These are phyloP conservation scores for Verticillium zaregamsianum DNA, from an alignment of 2,329 filamentous ascomycete genomes.

Conservation along the genomic window DNA sequence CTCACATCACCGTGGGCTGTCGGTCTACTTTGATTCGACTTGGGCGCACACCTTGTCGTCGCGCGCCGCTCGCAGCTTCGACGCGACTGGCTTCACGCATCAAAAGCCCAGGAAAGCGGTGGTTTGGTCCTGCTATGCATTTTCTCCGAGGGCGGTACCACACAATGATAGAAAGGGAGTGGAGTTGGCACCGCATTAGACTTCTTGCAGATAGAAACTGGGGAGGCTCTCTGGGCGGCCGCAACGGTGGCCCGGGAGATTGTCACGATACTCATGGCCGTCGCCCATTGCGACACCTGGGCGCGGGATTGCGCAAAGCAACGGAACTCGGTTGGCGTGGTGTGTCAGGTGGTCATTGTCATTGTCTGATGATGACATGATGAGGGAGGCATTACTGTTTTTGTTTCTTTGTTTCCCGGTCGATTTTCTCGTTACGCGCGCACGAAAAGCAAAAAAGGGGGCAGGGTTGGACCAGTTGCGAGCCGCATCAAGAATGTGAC, in stretches of 20 bases:
- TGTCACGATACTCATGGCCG: conserved; percentile 16
- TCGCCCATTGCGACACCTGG: conserved; percentile 12
- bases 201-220: conserved; percentile 21
- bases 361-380: conserved; percentile 6
- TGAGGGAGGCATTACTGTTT: conserved; percentile 6
- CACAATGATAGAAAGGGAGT: conserved; percentile 19
- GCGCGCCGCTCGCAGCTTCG: background rate
- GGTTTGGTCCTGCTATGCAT: conserved; percentile 16
- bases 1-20: background rate
- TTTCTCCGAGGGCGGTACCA: conserved; percentile 14
- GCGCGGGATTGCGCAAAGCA: background rate
- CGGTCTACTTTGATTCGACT: conserved; percentile 8
- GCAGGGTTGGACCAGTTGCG: background rate
- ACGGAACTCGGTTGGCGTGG: conserved; percentile 11
- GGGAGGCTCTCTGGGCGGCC: conserved; percentile 11
- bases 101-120: conserved; percentile 14
- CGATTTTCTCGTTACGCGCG: background rate
- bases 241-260: conserved; percentile 12
- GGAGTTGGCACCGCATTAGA: conserved; percentile 26
- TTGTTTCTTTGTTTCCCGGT: background rate
- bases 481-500: background rate
- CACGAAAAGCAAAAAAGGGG: conserved; percentile 2
- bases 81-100: conserved; percentile 6
- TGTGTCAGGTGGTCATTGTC: conserved; percentile 8
- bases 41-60: too few species aligned